phyloP scores from a whole-genome alignment of 164 flowering plant species.

The Piper betle region DNA sequence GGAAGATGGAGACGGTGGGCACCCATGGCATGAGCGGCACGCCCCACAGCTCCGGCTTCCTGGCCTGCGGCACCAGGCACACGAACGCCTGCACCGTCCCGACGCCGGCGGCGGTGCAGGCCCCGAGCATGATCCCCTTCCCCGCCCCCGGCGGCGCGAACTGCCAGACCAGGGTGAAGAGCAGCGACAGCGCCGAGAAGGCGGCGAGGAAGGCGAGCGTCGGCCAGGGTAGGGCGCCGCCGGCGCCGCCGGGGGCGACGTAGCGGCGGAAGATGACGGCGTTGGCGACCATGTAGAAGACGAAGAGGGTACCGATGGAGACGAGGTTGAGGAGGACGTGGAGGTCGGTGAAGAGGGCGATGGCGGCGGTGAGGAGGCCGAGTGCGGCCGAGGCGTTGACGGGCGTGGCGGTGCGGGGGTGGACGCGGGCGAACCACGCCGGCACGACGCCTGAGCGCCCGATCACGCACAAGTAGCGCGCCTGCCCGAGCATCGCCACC shows the following conservation, averaged over 20 bases:
- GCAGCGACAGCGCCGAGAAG: constrained; percentile 39
- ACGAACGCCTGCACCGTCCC: constrained; percentile 40
- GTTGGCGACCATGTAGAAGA: constrained; percentile 91
- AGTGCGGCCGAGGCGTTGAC: constrained; percentile 80
- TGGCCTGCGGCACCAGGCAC: constrained; percentile 48
- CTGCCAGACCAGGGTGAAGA: constrained; percentile 67
- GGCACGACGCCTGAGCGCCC: constrained; percentile 84
- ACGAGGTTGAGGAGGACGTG: constrained; percentile 58
- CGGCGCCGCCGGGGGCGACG: constrained; percentile 20
- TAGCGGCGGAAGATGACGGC: constrained; percentile 78
- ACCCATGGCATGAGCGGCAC: constrained; percentile 94
- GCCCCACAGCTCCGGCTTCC: constrained; percentile 81
- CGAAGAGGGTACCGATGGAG: constrained; percentile 82
- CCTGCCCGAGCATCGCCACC: constrained; percentile 98
- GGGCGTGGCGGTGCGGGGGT: constrained; percentile 73
- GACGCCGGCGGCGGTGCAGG: constrained; percentile 26
- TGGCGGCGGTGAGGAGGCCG: constrained; percentile 59
- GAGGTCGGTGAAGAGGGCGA: constrained; percentile 76
- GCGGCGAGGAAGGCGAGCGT: constrained; percentile 47
- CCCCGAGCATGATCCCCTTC: constrained; percentile 36
- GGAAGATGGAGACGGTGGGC: constrained; percentile 60
- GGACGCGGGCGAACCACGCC: constrained; percentile 76
- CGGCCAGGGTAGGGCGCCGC: constrained; percentile 45
- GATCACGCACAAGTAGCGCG: constrained; percentile 92
- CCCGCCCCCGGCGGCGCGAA: constrained; percentile 34